Evolutionary conservation across 371 early-diverging fungal genomes (phyloP).

Genomic region (Dichotomocladium elegans): DNA sequence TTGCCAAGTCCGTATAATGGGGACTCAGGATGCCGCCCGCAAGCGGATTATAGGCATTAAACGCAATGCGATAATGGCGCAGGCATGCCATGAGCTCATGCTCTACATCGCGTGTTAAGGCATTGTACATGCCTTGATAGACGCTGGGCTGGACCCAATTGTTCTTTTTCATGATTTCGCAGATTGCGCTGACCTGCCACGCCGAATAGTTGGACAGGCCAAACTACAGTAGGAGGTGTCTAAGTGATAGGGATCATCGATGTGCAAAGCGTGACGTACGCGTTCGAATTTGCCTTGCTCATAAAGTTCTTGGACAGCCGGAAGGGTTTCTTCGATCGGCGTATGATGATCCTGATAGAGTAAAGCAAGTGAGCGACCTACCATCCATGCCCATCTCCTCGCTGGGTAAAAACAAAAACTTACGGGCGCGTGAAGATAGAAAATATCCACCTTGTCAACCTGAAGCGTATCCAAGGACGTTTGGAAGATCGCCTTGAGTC

Average conservation of each 20-base stretch:
- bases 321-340: conserved; percentile 39
- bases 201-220: conserved; percentile 51
- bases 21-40: conserved; percentile 55
- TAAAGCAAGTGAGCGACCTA: not conserved
- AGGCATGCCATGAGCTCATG: conserved; percentile 60
- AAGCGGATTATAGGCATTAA: conserved; percentile 61
- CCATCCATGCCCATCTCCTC: not conserved
- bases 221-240: conserved; percentile 16
- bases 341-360: conserved; percentile 24
- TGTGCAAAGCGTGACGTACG: conserved; percentile 1
- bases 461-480: conserved; percentile 28
- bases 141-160: conserved; percentile 46
- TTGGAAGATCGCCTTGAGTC: conserved; percentile 39
- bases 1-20: conserved; percentile 21
- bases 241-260: not conserved
- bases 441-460: conserved; percentile 40
- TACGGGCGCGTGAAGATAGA: conserved; percentile 54
- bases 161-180: conserved; percentile 31
- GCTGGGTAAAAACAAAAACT: conserved; percentile 6
- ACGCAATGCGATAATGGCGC: conserved; percentile 44
- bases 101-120: conserved; percentile 60
- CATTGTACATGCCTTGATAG: conserved; percentile 62
- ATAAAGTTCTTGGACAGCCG: conserved; percentile 42
- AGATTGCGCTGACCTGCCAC: conserved; percentile 47
- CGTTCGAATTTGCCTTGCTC: conserved; percentile 39